phyloP scores from a whole-genome alignment of 208 protist genomes.

The Acanthamoeba triangularis region DNA sequence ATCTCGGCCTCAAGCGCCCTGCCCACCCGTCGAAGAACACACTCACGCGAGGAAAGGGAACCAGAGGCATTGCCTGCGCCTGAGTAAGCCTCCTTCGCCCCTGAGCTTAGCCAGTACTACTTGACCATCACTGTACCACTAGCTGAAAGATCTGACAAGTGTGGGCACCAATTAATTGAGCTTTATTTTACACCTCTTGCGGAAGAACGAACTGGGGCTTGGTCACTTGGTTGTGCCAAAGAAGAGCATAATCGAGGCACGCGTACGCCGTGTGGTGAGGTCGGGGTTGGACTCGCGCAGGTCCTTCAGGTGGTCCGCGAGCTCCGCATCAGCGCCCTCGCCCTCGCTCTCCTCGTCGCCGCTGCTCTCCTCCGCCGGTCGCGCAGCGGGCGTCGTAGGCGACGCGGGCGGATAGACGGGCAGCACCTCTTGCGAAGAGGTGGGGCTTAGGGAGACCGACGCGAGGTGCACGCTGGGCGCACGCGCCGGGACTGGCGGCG shows the following conservation, averaged over 20 bases:
- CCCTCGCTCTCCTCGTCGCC: background rate
- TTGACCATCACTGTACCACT: background rate
- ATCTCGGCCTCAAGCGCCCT: no score
- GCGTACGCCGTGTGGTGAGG: constrained; percentile 4
- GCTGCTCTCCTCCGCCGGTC: background rate
- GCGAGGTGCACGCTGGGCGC: constrained; percentile 33
- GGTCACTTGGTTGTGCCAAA: constrained; percentile 44
- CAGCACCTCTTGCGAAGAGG: background rate
- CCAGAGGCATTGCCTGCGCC: no score
- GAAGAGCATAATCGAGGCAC: constrained; percentile 56
- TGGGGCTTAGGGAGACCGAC: background rate
- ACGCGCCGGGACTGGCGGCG: constrained; percentile 12
- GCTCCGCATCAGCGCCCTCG: background rate
- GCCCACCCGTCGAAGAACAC: no score
- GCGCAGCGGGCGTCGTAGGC: background rate
- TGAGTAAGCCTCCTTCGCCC: no score
- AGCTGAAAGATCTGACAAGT: no score
- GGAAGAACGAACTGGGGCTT: no score
- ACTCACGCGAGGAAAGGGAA: no score
- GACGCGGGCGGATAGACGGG: background rate
- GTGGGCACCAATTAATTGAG: background rate
- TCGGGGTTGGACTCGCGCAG: constrained; percentile 43
- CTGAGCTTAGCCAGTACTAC: no score
- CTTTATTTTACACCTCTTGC: background rate
- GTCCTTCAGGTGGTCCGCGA: background rate